Percentiles rank a stretch among this genome's conserved stretches.
phyloP scores from a whole-genome alignment of 345 rosid genomes.

The Syzygium aqueum region DNA sequence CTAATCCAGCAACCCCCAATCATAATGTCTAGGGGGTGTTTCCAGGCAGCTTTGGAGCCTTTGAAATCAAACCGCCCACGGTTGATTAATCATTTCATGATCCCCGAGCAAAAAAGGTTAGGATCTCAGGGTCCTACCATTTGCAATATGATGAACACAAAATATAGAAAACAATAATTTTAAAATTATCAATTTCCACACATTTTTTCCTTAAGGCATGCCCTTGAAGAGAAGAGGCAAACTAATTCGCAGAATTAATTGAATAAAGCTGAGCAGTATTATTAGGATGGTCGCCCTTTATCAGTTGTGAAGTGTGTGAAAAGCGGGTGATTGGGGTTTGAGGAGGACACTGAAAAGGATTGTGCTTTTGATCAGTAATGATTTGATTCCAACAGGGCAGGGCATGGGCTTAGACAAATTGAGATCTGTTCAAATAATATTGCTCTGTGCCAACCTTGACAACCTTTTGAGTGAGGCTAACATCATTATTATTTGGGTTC shows the following conservation, averaged over 20 bases:
- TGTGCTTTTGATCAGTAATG: neutral
- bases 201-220: neutral
- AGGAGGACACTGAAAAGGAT: neutral
- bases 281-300: neutral
- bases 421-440: neutral
- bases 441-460: neutral
- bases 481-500: neutral
- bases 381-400: neutral
- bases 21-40: conserved; percentile 28
- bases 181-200: neutral
- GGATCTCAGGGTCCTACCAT: neutral
- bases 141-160: neutral
- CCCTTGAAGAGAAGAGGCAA: neutral
- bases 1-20: conserved; percentile 33
- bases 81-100: neutral
- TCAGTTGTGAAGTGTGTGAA: neutral
- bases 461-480: neutral
- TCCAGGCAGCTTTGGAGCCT: conserved; percentile 44
- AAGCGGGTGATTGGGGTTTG: neutral
- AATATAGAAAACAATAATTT: neutral
- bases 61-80: conserved; percentile 40
- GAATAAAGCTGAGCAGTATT: neutral
- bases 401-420: neutral
- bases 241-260: neutral
- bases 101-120: neutral